Percentiles rank a stretch among this genome's conserved stretches.
phyloP scores from a whole-genome alignment of 441 rosid genomes.

The Geranium incanum region DNA sequence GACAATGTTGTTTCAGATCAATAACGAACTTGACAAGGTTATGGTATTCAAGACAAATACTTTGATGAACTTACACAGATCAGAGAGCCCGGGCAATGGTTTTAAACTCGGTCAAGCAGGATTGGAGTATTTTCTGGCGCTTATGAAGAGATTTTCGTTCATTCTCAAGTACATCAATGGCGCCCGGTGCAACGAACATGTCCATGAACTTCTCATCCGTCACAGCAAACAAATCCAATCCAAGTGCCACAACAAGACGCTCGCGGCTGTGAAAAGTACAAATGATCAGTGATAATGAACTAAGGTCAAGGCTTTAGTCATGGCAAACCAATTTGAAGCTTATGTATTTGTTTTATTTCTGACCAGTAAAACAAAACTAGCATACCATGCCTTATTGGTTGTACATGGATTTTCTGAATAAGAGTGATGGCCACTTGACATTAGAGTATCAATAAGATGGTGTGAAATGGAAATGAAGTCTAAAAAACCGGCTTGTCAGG shows the following conservation, averaged over 20 bases:
- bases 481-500: background rate
- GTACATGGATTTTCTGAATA: background rate
- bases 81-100: constrained; percentile 61
- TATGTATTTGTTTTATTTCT: background rate
- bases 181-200: constrained; percentile 91
- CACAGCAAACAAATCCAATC: constrained; percentile 75
- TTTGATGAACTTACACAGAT: constrained; percentile 6
- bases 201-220: constrained; percentile 88
- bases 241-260: constrained; percentile 57
- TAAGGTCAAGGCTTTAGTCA: background rate
- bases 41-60: constrained; percentile 1
- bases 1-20: background rate
- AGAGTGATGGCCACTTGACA: constrained; percentile 4
- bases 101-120: constrained; percentile 84
- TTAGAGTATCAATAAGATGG: background rate
- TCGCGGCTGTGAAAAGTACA: constrained; percentile 49
- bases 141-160: constrained; percentile 69
- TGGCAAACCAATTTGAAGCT: background rate
- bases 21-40: background rate
- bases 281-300: background rate
- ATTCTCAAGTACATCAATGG: constrained; percentile 56
- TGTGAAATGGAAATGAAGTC: constrained; percentile 2
- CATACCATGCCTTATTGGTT: background rate
- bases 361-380: background rate
- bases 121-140: constrained; percentile 73